Base-by-base conservation (phyloP, 2,329 filamentous ascomycete species). In the Colletotrichum spaethianum region DNA sequence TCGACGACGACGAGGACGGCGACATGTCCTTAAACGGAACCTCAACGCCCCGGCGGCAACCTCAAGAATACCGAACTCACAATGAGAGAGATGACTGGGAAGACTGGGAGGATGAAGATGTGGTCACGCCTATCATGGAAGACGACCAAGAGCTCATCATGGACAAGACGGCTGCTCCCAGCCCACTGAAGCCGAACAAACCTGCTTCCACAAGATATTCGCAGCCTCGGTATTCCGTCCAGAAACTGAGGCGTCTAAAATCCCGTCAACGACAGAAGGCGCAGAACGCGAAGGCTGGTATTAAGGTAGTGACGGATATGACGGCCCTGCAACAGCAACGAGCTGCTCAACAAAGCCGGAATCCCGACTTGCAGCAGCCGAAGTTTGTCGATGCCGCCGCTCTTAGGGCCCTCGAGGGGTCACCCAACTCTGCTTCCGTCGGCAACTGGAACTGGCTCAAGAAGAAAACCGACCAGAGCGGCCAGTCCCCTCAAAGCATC, bases 291-390 rank as follows among this genome's bases (percentile, higher is more conserved):
- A 86, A 87, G 80, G 89, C 88, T 11, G 91, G 91, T 16, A 93
- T 93, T 77, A 91, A 85, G 74, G 80, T 94, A 26, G 90, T 94
- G 74, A 95, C 93, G 2, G 91, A 92, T 77, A 92, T 94, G 84
- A 84, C 89, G 73, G 83, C 80, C 73, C 85, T 85, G 78, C 88
- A 82, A 33, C 83, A 83, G 36, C 80, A 79, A 75, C 86, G 80
- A 74, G 79, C 78, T 28, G 77, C 76, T 16, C 77, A 79, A 46
- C 77, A 81, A 9, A 77, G 79, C 62, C 79, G 75, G 59, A 77
- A 77, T 9, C 75, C 78, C 1, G 26, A 70, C 52, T 44, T 78
- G 76, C 61, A 79, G 75, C 50, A 82, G 77, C 33, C 81, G 33
- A 89, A 86, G 69, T 91, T 90, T 72, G 89, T 89, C 18, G 87